A percentile compares a stretch with the other conserved stretches of the same genome.
Evolutionary conservation across 2,329 filamentous ascomycete species (phyloP).

Genomic region (Paecilomyces formosus): DNA sequence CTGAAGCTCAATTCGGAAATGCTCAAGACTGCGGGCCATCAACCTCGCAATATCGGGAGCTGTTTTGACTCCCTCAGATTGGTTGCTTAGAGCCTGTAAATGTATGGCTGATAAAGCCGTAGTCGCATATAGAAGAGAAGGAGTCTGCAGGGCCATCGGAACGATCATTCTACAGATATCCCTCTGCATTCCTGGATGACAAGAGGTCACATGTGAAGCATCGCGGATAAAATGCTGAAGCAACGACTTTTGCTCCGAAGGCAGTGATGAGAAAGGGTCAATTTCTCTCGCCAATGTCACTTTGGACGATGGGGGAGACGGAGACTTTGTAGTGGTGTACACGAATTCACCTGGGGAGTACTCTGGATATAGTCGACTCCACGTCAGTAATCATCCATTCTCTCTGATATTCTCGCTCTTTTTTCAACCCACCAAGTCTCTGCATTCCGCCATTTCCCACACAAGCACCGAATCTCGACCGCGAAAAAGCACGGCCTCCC

Average conservation of each 20-base stretch:
- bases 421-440: constrained; percentile 21
- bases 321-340: constrained; percentile 25
- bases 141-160: constrained; percentile 38
- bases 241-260: constrained; percentile 26
- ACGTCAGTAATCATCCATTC: not conserved
- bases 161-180: constrained; percentile 37
- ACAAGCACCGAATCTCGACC: constrained; percentile 30
- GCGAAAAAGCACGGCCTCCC: constrained; percentile 35
- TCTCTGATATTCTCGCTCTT: not conserved
- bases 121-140: constrained; percentile 36
- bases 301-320: constrained; percentile 9
- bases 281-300: constrained; percentile 20
- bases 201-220: constrained; percentile 35
- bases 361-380: constrained; percentile 14
- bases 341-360: constrained; percentile 34
- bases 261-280: constrained; percentile 31
- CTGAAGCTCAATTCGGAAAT: constrained; percentile 34
- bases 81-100: constrained; percentile 28
- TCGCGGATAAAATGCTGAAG: constrained; percentile 36
- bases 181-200: constrained; percentile 32
- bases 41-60: constrained; percentile 30
- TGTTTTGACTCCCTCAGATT: constrained; percentile 28
- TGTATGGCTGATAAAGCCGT: constrained; percentile 38
- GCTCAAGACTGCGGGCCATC: constrained; percentile 34
- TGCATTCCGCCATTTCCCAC: constrained; percentile 27